Evolutionary conservation across 306 rosid genomes (phyloP).

Genomic region (Sechiopsis laciniata): DNA sequence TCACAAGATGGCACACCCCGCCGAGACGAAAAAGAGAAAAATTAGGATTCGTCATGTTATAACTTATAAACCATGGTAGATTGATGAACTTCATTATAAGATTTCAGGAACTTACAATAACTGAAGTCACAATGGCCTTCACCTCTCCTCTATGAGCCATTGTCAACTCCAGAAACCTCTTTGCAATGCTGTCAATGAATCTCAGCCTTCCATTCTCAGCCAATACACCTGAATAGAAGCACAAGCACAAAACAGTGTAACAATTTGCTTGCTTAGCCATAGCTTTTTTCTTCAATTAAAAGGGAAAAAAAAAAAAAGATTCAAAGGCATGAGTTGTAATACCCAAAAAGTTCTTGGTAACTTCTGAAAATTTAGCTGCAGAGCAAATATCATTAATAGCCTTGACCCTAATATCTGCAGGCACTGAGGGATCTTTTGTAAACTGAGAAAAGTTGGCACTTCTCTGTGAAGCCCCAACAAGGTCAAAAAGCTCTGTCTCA

Average conservation of each 20-base stretch:
- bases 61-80: not conserved
- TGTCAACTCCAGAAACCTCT: slow-evolving; percentile 65
- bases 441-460: slow-evolving; percentile 52
- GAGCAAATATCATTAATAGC: slow-evolving; percentile 42
- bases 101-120: slow-evolving; percentile 52
- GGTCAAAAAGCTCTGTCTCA: slow-evolving; percentile 57
- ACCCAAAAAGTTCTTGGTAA: slow-evolving; percentile 71
- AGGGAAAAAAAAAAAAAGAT: not conserved
- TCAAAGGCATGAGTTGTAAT: slow-evolving; percentile 11
- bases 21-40: too few species aligned
- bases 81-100: not conserved
- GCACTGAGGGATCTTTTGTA: slow-evolving; percentile 52
- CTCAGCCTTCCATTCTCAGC: slow-evolving; percentile 77
- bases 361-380: slow-evolving; percentile 63
- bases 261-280: not conserved
- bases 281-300: not conserved
- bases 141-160: slow-evolving; percentile 91
- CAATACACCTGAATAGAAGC: slow-evolving; percentile 38
- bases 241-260: not conserved
- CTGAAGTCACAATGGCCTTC: slow-evolving; percentile 74
- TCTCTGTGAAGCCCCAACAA: slow-evolving; percentile 48
- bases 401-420: slow-evolving; percentile 42
- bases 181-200: slow-evolving; percentile 52
- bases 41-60: too few species aligned
- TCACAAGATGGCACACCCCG: too few species aligned